These are phyloP conservation scores for Plasmodium cynomolgi DNA, from an alignment of 169 alveolate species.

Conservation along the genomic window DNA sequence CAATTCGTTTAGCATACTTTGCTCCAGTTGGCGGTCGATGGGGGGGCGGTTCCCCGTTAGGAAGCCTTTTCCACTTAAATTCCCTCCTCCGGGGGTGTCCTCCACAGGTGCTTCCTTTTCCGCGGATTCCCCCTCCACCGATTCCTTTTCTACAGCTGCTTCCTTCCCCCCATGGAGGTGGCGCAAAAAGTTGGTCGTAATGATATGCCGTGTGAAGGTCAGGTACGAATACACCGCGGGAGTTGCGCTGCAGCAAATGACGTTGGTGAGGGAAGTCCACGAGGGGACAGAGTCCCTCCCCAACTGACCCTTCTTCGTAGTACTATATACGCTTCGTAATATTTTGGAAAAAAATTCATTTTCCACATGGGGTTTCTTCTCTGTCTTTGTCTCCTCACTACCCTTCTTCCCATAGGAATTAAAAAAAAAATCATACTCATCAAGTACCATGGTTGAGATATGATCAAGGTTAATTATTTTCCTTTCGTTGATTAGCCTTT, in stretches of 20 bases:
- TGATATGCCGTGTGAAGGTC: conserved; percentile 30
- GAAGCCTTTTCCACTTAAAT: background rate
- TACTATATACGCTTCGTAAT: conserved; percentile 33
- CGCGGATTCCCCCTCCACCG: background rate
- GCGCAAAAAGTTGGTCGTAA: conserved; percentile 26
- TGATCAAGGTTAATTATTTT: conserved; percentile 23
- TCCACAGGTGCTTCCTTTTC: background rate
- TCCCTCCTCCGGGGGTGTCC: background rate
- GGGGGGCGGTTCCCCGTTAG: background rate
- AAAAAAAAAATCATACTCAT: conserved; percentile 61
- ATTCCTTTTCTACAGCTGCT: background rate
- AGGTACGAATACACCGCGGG: conserved; percentile 30
- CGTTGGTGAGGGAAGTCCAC: conserved; percentile 17
- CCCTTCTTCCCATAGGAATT: background rate
- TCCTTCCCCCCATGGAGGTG: background rate
- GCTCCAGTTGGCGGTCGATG: conserved; percentile 12
- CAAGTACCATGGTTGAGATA: conserved; percentile 19
- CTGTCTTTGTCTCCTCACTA: background rate
- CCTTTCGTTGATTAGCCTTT: conserved; percentile 27
- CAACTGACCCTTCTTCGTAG: background rate
- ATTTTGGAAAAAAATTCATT: conserved; percentile 29
- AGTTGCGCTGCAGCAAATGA: conserved; percentile 68
- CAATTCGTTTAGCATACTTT: conserved; percentile 21
- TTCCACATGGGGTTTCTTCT: conserved; percentile 14
- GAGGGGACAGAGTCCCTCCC: background rate